Base-by-base conservation (phyloP, 2,329 filamentous ascomycete genomes). In the Penicillium sp. region DNA sequence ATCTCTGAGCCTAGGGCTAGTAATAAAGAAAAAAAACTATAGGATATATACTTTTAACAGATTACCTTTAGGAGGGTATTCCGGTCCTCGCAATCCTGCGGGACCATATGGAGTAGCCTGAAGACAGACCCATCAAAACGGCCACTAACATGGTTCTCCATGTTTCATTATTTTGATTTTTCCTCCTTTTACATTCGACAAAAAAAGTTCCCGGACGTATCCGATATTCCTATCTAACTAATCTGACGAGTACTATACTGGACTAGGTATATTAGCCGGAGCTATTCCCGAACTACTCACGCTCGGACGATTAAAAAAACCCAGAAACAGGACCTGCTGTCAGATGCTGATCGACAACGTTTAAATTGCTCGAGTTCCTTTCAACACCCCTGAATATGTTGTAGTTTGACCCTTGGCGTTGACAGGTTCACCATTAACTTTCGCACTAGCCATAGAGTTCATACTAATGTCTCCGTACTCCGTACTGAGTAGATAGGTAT, bases 311-410 rank as follows among this genome's bases (percentile, higher is more conserved):
- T n/a, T 5, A 23, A 36, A 52, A 29, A 36, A 53, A 23, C 1
- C 5, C 29, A 25, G 49, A 11, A 41, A 23, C 7, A 21, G 25
- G 27, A 47, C 33, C 43, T 36, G 48, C 41, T 47, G 54, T 48
- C 54, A 57, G 41, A 55, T 41, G 43, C 33, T 48, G 53, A 59
- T 47, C 38, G 48, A 36, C 49, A 59, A 47, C 27, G 27, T 29
- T 34, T 43, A 52, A 57, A 57, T 57, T 47, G n/a, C 49, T 16
- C 15, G 5, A 38, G 41, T 47, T n/a, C 41, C 27, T 53, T 50
- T 47, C 34, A 29, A 34, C 16, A 13, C 48, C 53, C 48, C 36
- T 55, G 46, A 44, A 16, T 27, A 27, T 7, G 25, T 33, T 7
- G 25, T 33, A 45, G 36, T 21, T 16, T 55, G 29, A 5, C n/a